phyloP scores from a whole-genome alignment of 768 basidiomycete genomes.

The Leucocoprinus sp. region DNA sequence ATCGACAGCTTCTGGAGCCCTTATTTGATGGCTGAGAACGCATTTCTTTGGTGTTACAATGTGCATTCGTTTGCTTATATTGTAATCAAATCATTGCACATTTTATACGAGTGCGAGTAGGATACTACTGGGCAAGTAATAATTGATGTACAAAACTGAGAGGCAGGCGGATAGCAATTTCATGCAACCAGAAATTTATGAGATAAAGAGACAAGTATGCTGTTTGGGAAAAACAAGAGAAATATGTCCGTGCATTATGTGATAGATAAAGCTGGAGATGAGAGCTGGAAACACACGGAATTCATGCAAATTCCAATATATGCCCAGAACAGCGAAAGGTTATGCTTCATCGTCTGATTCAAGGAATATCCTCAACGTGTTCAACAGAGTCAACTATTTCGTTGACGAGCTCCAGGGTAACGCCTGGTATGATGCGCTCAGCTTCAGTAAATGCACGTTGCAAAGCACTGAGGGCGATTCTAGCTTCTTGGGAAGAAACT shows the following conservation, averaged over 20 bases:
- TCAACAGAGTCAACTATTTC: slow-evolving; percentile 93
- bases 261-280: slow-evolving; percentile 18
- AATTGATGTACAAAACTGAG: slow-evolving; percentile 6
- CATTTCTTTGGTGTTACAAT: too few species aligned
- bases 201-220: background rate
- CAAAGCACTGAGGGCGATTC: slow-evolving; percentile 75
- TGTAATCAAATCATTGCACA: slow-evolving; percentile 8
- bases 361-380: slow-evolving; percentile 74
- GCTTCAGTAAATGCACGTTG: slow-evolving; percentile 93
- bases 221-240: slow-evolving; percentile 1
- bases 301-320: slow-evolving; percentile 4
- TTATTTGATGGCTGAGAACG: background rate
- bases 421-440: slow-evolving; percentile 91
- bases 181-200: slow-evolving; percentile 10
- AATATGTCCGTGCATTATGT: slow-evolving; percentile 14
- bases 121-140: slow-evolving; percentile 13
- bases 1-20: slow-evolving; percentile 13
- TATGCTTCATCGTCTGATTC: slow-evolving; percentile 14
- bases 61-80: too few species aligned
- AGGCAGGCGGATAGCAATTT: slow-evolving; percentile 4
- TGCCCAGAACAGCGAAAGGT: background rate
- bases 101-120: slow-evolving; percentile 5
- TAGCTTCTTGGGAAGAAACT: slow-evolving; percentile 87
- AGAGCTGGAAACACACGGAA: slow-evolving; percentile 5
- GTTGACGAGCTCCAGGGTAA: slow-evolving; percentile 86